These are phyloP conservation scores for Citrus maxima DNA, from an alignment of 345 rosid species.

Conservation along the genomic window DNA sequence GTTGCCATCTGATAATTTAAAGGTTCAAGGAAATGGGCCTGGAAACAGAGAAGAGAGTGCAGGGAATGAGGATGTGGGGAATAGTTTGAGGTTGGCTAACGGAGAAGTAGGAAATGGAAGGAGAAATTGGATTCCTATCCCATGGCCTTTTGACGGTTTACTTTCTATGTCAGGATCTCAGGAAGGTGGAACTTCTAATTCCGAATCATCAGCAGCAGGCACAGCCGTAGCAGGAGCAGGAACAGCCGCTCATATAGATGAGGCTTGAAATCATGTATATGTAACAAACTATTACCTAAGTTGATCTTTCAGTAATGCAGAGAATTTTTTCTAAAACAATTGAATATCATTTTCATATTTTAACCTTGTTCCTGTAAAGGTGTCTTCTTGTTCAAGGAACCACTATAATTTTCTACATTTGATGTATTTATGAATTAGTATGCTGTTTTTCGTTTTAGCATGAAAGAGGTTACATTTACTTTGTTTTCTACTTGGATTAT, in stretches of 20 bases:
- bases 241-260: too few species aligned
- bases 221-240: background rate
- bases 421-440: background rate
- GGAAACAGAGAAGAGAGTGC: conserved; percentile 4
- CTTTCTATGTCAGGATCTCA: conserved; percentile 21
- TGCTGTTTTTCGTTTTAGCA: background rate
- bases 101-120: conserved; percentile 16
- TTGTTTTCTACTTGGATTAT: too few species aligned
- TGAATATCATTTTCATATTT: background rate
- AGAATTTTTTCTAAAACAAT: background rate
- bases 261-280: background rate
- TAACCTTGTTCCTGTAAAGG: background rate
- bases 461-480: background rate
- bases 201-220: conserved; percentile 6
- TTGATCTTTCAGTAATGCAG: background rate
- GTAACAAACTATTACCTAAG: background rate
- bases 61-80: conserved; percentile 2
- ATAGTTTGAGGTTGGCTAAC: background rate
- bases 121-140: conserved; percentile 26
- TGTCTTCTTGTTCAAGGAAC: too few species aligned
- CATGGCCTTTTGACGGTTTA: conserved; percentile 30
- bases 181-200: conserved; percentile 15
- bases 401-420: background rate
- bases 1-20: conserved; percentile 30
- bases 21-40: conserved; percentile 8